Conservation (phyloP, 2,329 filamentous ascomycete genomes). For the Pestalotiopsis sp. region DNA sequence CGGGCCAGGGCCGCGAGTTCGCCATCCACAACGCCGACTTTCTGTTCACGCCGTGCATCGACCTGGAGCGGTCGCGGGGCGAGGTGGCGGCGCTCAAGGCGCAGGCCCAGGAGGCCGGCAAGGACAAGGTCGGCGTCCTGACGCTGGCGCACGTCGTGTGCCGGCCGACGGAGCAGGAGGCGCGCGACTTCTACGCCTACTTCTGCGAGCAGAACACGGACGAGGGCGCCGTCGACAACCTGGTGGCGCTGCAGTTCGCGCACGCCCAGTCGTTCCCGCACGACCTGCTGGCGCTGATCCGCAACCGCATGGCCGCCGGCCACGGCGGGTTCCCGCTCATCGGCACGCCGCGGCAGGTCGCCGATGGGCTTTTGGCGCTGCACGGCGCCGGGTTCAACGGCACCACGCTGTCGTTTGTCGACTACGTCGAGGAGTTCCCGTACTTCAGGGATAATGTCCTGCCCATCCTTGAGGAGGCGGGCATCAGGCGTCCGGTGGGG, state of each 20-base stretch:
- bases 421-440: slow-evolving; percentile 9
- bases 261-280: slow-evolving; percentile 10
- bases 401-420: slow-evolving; percentile 1
- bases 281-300: slow-evolving; percentile 2
- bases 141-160: slow-evolving; percentile 6
- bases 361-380: background rate
- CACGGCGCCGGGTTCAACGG: slow-evolving; percentile 6
- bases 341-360: slow-evolving; percentile 6
- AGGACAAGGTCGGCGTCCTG: background rate
- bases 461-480: background rate
- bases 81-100: slow-evolving; percentile 8
- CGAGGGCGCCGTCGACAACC: slow-evolving; percentile 7
- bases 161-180: slow-evolving; percentile 8
- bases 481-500: background rate
- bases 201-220: slow-evolving; percentile 7
- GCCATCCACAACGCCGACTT: slow-evolving; percentile 8
- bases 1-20: slow-evolving; percentile 10
- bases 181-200: slow-evolving; percentile 3
- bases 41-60: slow-evolving; percentile 3
- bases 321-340: slow-evolving; percentile 3
- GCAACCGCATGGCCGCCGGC: slow-evolving; percentile 4
- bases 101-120: background rate
- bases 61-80: slow-evolving; percentile 6
- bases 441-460: slow-evolving; percentile 9
- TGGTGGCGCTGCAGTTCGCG: slow-evolving; percentile 9